Base-by-base conservation (phyloP, 208 protist genomes). In the Acanthamoeba castellanii region DNA sequence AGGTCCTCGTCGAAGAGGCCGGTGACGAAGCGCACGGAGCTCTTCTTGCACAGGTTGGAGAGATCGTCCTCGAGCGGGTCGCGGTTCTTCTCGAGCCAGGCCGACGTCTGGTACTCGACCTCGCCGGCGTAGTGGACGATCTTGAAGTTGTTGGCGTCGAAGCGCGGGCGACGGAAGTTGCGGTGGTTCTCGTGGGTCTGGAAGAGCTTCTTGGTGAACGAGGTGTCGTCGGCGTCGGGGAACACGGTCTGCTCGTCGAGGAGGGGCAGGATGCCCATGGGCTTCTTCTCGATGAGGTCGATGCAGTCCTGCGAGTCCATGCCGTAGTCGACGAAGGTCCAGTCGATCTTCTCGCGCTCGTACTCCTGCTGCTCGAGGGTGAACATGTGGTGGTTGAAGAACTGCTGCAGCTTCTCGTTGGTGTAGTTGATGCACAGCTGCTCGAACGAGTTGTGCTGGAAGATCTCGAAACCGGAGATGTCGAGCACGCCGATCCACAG, bases 401-500 rank as follows among this genome's bases (percentile, higher is more conserved):
- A 97, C 82, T 97, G 96, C 91, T 98, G 97, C 81, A 98, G 95
- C 55, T 96, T 97, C 87, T 98, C 97, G 82, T 98, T 98, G 81
- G 96, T 97, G 59, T 96, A 98, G 92, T 98, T 98, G 94, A 98
- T 98, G 81, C 97, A 98, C 18, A 98, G 74, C 92, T 98, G 97
- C 88, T 98, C 97, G 61, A 98, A 98, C 32, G 90, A 96, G 95
- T 98, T 98, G 76, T 96, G 57, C 57, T 97, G 92, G 96, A 99
- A 99, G 91, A 98, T 98, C 96, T 99, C 98, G 95, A 99, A 99
- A 84, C 98, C 98, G 88, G 97, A 98, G 92, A 99, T 99, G 95
- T 99, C 98, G 13, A 99, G 96, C 32, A 99, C 94, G 50, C 91
- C 91, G 74, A 94, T 94, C 70, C 42, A 85, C 70, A 85, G 57